phyloP scores from a whole-genome alignment of 768 basidiomycete species.

The Tricholomella constricta region DNA sequence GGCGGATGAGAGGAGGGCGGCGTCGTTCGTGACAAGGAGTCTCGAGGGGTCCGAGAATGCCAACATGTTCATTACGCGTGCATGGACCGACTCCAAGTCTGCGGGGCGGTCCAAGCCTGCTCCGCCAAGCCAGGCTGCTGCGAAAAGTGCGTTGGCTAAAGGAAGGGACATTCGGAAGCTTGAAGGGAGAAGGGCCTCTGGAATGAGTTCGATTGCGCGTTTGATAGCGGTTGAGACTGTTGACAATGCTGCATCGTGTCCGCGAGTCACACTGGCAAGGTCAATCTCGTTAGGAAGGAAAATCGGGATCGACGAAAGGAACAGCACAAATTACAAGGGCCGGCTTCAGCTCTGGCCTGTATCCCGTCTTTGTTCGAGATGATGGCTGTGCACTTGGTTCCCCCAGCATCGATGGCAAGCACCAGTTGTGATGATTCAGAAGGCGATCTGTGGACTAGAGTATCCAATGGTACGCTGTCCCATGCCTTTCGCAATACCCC shows the following conservation, averaged over 20 bases:
- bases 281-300: neutral
- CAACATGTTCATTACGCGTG: slow-evolving; percentile 15
- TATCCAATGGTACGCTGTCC: neutral
- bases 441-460: neutral
- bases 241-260: slow-evolving; percentile 25
- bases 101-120: slow-evolving; percentile 26
- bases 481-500: slow-evolving; percentile 25
- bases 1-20: slow-evolving; percentile 28
- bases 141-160: slow-evolving; percentile 12
- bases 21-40: slow-evolving; percentile 27
- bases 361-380: slow-evolving; percentile 23
- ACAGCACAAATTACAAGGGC: slow-evolving; percentile 29
- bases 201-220: slow-evolving; percentile 12
- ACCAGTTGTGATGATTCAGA: slow-evolving; percentile 13
- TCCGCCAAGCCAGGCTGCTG: slow-evolving; percentile 27
- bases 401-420: slow-evolving; percentile 29
- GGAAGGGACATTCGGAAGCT: neutral
- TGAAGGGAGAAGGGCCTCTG: neutral
- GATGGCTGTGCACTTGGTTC: slow-evolving; percentile 26
- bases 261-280: slow-evolving; percentile 23
- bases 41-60: slow-evolving; percentile 14
- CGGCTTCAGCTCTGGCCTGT: slow-evolving; percentile 22
- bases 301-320: neutral
- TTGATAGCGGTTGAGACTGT: slow-evolving; percentile 18
- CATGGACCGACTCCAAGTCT: slow-evolving; percentile 20